Percentiles rank a stretch among this genome's conserved stretches.
Conservation (phyloP, 345 rosid species). For the Kandelia obovata region DNA sequence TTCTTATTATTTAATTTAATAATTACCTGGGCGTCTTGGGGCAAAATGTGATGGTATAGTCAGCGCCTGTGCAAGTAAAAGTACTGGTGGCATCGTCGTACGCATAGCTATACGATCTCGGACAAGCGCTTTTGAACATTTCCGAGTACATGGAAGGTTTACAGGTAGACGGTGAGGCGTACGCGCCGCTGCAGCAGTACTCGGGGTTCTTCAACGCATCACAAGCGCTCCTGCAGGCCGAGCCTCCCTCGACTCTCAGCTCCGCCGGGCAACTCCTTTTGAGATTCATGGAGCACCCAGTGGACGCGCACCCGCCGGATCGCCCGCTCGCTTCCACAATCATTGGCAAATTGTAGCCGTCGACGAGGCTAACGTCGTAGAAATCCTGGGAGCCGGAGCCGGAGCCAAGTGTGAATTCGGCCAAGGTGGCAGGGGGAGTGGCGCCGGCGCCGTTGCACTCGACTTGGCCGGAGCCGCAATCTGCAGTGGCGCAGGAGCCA, state of each 20-base stretch:
- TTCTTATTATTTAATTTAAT: too few species aligned
- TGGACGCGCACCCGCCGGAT: slow-evolving; percentile 19
- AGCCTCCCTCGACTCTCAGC: slow-evolving; percentile 20
- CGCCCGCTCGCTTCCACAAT: slow-evolving; percentile 20
- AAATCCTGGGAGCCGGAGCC: slow-evolving; percentile 23
- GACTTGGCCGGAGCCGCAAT: slow-evolving; percentile 25
- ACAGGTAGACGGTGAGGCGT: slow-evolving; percentile 18
- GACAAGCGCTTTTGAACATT: slow-evolving; percentile 27
- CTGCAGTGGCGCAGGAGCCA: slow-evolving; percentile 25
- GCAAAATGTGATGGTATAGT: slow-evolving; percentile 29
- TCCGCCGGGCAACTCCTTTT: slow-evolving; percentile 24
- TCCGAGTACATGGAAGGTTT: slow-evolving; percentile 24
- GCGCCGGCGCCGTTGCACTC: slow-evolving; percentile 26
- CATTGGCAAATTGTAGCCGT: slow-evolving; percentile 27
- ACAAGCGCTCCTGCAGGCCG: slow-evolving; percentile 26
- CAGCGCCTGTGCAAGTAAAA: slow-evolving; percentile 26
- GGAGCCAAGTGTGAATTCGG: slow-evolving; percentile 30
- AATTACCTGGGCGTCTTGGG: slow-evolving; percentile 13
- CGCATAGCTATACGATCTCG: slow-evolving; percentile 25
- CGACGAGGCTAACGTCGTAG: slow-evolving; percentile 30
- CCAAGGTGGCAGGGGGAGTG: slow-evolving; percentile 25
- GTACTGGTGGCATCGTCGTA: slow-evolving; percentile 27
- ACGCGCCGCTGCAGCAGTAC: slow-evolving; percentile 28
- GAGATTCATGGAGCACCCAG: slow-evolving; percentile 22
- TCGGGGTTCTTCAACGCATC: slow-evolving; percentile 25